Percentiles rank a stretch among this genome's conserved stretches.
These are phyloP conservation scores for Starmerella apis DNA, from an alignment of 805 yeast species.

Conservation along the genomic window DNA sequence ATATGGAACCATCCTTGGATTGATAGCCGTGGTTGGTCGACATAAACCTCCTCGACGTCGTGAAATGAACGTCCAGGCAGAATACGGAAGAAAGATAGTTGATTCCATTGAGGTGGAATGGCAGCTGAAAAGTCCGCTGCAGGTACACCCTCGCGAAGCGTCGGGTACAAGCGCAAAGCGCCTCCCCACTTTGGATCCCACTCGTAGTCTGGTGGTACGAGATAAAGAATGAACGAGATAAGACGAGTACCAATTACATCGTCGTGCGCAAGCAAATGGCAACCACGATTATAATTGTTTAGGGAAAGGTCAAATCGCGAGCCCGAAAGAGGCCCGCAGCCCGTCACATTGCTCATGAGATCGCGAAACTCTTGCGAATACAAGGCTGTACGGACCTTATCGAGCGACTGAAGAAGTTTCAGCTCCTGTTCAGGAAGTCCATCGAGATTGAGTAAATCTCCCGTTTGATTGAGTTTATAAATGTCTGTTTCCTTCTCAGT, in stretches of 20 bases:
- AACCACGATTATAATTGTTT: constrained; percentile 82
- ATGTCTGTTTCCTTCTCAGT: constrained; percentile 95
- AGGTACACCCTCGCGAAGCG: constrained; percentile 83
- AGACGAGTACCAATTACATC: constrained; percentile 95
- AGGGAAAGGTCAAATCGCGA: constrained; percentile 82
- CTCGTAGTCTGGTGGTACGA: constrained; percentile 79
- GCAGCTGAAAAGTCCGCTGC: constrained; percentile 57
- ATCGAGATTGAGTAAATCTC: constrained; percentile 84
- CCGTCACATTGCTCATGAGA: constrained; percentile 62
- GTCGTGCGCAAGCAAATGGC: constrained; percentile 90
- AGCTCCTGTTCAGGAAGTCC: constrained; percentile 73
- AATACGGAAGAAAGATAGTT: constrained; percentile 88
- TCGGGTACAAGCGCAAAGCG: constrained; percentile 73
- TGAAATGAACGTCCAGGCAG: constrained; percentile 96
- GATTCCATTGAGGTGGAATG: constrained; percentile 87
- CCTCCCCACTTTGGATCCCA: constrained; percentile 97
- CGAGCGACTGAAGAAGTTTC: constrained; percentile 60
- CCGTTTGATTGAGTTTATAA: constrained; percentile 73
- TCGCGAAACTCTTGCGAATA: constrained; percentile 81
- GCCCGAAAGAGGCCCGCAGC: constrained; percentile 86
- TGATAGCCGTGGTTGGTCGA: constrained; percentile 78
- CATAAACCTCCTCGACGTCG: constrained; percentile 94
- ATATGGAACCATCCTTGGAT: constrained; percentile 99
- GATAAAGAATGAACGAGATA: constrained; percentile 80
- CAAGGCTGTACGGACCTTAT: constrained; percentile 71